phyloP scores from a whole-genome alignment of 805 yeast genomes.

The Barnettozyma pratensis region DNA sequence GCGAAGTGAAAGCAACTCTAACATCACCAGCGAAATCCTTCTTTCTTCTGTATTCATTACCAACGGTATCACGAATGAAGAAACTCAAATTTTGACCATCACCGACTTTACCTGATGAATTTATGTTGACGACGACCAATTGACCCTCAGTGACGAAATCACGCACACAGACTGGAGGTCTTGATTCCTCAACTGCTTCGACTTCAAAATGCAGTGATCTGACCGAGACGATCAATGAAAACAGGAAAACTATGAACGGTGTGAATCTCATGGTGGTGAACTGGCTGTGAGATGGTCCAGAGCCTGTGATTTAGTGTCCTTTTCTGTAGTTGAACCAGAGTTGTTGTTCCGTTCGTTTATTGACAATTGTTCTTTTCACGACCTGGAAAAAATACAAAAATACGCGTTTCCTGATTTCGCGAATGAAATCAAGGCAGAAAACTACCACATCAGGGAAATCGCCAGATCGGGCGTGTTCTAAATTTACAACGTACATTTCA shows the following conservation, averaged over 20 bases:
- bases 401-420: slow-evolving; percentile 4
- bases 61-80: slow-evolving; percentile 66
- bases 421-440: background rate
- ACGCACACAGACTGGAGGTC: slow-evolving; percentile 77
- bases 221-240: slow-evolving; percentile 16
- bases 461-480: background rate
- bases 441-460: background rate
- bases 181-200: slow-evolving; percentile 38
- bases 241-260: slow-evolving; percentile 9
- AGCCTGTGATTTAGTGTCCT: background rate
- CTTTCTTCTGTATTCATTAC: slow-evolving; percentile 79
- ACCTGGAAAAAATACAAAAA: background rate
- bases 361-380: slow-evolving; percentile 3
- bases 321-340: background rate
- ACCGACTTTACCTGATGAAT: slow-evolving; percentile 67
- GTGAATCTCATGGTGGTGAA: slow-evolving; percentile 14
- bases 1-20: slow-evolving; percentile 80
- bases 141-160: slow-evolving; percentile 85
- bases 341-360: background rate
- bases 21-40: slow-evolving; percentile 69
- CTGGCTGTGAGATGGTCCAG: background rate
- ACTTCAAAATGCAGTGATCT: slow-evolving; percentile 48
- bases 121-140: slow-evolving; percentile 78
- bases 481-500: background rate
- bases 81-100: slow-evolving; percentile 84